These are phyloP conservation scores for Balakata baccata DNA, from an alignment of 345 rosid genomes.

Conservation along the genomic window DNA sequence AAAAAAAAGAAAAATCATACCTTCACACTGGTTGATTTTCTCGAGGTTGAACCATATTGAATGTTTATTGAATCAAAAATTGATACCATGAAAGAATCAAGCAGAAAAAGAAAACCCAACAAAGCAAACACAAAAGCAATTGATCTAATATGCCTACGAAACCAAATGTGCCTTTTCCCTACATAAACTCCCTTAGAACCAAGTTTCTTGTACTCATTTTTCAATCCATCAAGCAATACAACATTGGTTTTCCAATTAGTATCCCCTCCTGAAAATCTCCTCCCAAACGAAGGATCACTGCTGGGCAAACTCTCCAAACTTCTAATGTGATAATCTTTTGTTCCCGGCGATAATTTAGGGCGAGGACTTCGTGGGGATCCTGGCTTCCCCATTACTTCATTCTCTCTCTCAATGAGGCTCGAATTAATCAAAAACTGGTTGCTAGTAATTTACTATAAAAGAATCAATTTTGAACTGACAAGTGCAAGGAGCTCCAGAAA, in stretches of 20 bases:
- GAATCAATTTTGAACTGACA: neutral
- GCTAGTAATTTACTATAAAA: neutral
- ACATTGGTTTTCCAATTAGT: constrained; percentile 38
- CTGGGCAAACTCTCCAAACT: constrained; percentile 37
- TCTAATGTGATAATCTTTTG: constrained; percentile 38
- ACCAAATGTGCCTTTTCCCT: constrained; percentile 57
- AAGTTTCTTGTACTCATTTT: constrained; percentile 46
- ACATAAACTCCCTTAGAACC: constrained; percentile 46
- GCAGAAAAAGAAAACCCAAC: constrained; percentile 47
- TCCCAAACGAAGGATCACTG: constrained; percentile 52
- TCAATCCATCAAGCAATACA: constrained; percentile 40
- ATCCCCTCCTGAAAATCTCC: constrained; percentile 55
- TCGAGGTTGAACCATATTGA: constrained; percentile 39
- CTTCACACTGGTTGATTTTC: constrained; percentile 34
- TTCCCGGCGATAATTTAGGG: constrained; percentile 30
- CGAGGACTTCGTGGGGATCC: constrained; percentile 44
- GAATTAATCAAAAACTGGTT: neutral
- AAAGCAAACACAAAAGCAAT: constrained; percentile 44
- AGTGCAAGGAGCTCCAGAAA: constrained; percentile 1
- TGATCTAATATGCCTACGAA: constrained; percentile 44
- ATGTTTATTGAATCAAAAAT: constrained; percentile 46
- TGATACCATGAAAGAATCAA: constrained; percentile 67
- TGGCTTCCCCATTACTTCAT: constrained; percentile 52
- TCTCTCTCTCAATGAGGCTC: constrained; percentile 20
- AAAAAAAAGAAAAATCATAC: no score